Base-by-base conservation (phyloP, 371 early-diverging fungal species). In the Saksenaea vasiformis region DNA sequence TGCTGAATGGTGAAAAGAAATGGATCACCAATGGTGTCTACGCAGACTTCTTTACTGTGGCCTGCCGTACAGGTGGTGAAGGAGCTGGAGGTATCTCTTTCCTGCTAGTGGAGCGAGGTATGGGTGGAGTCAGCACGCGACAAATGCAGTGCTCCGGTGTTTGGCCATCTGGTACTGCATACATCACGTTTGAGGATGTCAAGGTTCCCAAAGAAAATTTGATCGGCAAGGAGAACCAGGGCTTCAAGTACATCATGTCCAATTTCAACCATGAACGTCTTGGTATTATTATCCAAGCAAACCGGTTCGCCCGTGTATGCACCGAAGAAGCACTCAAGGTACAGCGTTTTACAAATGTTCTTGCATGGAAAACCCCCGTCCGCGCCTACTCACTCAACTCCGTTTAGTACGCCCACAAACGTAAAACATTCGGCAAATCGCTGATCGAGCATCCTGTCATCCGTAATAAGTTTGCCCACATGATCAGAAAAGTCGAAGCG, bases 21-120 rank as follows among this genome's bases (percentile, higher is more conserved):
- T 90, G 90, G 88, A 88, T 88, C 58, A 92, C 94, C 38, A 93
- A 92, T 67, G 94, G 94, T 62, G 85, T 87, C 1, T 93, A 84
- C 77, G 90, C 93, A 22, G 91, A 92, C 47, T 87, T 72, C 64
- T 84, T 86, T 57, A 84, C 84, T 0, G 73, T 74, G 13, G 89
- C 86, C 43, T 90, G 81, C 41, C 78, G 86, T 61, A 94, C 93
- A 1, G 93, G 93, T 41, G 90, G 81, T 34, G 80, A 79, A 9
- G 94, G 94, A 10, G 91, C 91, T 85, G 82, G 80, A 58, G 93
- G 94, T 8, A 76, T 94, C 56, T 88, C 88, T 4, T 67, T 94
- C 22, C 58, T 94, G 26, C 71, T 94, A 22, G 72, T 93, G 24
- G 93, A 92, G 64, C 81, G 90, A 19, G 64, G 70, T 11, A 90